Conservation (phyloP, 2,329 filamentous ascomycete species). For the Fusarium piperis region DNA sequence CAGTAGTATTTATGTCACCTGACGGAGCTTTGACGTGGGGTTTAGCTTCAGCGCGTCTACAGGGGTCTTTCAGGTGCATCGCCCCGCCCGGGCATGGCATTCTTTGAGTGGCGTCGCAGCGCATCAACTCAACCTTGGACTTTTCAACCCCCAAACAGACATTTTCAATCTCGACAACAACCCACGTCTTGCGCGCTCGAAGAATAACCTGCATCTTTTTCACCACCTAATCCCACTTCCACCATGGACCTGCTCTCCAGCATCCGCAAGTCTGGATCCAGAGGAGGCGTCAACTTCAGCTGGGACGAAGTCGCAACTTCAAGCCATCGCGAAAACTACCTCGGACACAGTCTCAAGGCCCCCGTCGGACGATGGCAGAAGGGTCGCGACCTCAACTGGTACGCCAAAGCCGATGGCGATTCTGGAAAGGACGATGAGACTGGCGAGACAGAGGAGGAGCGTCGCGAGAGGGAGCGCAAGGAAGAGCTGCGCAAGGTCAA, state of each 20-base stretch:
- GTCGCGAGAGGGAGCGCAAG: conserved; percentile 68
- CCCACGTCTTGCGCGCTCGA: neutral
- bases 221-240: neutral
- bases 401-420: conserved; percentile 63
- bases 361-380: conserved; percentile 94
- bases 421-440: conserved; percentile 54
- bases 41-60: conserved; percentile 23
- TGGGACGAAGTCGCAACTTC: conserved; percentile 95
- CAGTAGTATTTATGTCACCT: neutral
- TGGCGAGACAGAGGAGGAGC: conserved; percentile 68
- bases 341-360: conserved; percentile 91
- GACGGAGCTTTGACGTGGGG: conserved; percentile 28
- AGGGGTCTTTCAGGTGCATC: neutral
- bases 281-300: conserved; percentile 94
- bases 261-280: conserved; percentile 88
- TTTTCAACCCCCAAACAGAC: conserved; percentile 4
- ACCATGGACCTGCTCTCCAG: conserved; percentile 92
- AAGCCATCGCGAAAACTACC: conserved; percentile 85
- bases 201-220: neutral
- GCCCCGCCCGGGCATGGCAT: conserved; percentile 19
- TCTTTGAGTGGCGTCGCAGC: conserved; percentile 13
- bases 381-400: conserved; percentile 73
- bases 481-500: conserved; percentile 86
- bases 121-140: conserved; percentile 11
- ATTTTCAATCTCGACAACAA: neutral